Evolutionary conservation across 2,329 filamentous ascomycete species (phyloP).

Genomic region (Botrytis byssoidea): DNA sequence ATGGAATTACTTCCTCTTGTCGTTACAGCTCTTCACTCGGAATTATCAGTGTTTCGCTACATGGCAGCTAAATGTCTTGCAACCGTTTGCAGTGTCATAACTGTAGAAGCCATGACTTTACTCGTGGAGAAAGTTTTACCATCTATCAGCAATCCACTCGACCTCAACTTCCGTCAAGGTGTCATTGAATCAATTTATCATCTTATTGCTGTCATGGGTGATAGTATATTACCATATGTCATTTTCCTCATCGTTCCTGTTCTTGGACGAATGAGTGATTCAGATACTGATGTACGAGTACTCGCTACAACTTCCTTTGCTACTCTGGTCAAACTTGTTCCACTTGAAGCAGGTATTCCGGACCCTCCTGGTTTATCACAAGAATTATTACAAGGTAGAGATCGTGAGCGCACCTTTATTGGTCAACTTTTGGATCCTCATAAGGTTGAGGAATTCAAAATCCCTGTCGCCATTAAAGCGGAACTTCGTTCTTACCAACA

Average conservation of each 20-base stretch:
- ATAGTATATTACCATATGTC: slow-evolving; percentile 91
- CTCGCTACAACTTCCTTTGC: slow-evolving; percentile 97
- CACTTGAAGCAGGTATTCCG: slow-evolving; percentile 93
- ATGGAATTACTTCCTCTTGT: slow-evolving; percentile 81
- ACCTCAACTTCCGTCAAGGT: slow-evolving; percentile 86
- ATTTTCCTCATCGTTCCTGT: slow-evolving; percentile 99
- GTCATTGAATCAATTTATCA: slow-evolving; percentile 96
- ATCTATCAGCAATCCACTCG: slow-evolving; percentile 84
- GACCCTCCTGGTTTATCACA: slow-evolving; percentile 91
- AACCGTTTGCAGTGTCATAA: slow-evolving; percentile 95
- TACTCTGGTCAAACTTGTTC: slow-evolving; percentile 93
- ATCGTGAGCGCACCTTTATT: slow-evolving; percentile 94
- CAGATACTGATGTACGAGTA: slow-evolving; percentile 89
- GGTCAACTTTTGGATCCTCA: slow-evolving; percentile 93
- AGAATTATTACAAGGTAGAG: slow-evolving; percentile 82
- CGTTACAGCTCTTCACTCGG: slow-evolving; percentile 82
- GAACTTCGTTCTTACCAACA: slow-evolving; percentile 96
- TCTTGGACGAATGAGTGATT: slow-evolving; percentile 96
- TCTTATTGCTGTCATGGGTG: slow-evolving; percentile 96
- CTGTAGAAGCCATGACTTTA: slow-evolving; percentile 92
- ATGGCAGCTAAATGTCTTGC: slow-evolving; percentile 97
- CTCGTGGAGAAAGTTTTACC: slow-evolving; percentile 91
- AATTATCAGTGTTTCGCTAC: slow-evolving; percentile 89
- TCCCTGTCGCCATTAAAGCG: slow-evolving; percentile 95
- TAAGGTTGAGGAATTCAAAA: slow-evolving; percentile 90